Conservation (phyloP, 2,329 filamentous ascomycete species). For the Gyromitra esculenta region DNA sequence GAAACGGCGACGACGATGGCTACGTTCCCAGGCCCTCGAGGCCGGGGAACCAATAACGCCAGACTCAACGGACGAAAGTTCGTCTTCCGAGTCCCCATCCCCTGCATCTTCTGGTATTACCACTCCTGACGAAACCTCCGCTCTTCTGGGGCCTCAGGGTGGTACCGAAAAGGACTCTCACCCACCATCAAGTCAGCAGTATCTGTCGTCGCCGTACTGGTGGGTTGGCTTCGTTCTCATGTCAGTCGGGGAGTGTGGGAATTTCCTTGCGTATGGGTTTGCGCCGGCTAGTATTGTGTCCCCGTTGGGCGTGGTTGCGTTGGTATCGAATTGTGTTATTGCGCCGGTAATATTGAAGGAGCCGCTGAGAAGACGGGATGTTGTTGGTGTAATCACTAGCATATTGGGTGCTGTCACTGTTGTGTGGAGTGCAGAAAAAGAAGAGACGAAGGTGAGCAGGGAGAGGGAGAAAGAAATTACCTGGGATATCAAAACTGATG, state of each 20-base stretch:
- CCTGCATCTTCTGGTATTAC: not conserved
- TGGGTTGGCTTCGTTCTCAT: conserved; percentile 94
- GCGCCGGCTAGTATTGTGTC: conserved; percentile 97
- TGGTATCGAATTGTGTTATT: conserved; percentile 96
- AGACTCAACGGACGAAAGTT: conserved; percentile 19
- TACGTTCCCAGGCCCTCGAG: not conserved
- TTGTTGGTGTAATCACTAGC: conserved; percentile 86
- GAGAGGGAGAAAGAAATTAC: not conserved
- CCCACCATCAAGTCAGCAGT: conserved; percentile 64
- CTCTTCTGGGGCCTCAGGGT: conserved; percentile 42
- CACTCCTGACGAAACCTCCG: conserved; percentile 24
- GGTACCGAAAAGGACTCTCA: conserved; percentile 44
- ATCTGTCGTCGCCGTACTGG: conserved; percentile 93
- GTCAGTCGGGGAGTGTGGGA: conserved; percentile 90
- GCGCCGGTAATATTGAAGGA: conserved; percentile 95
- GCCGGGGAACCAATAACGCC: not conserved
- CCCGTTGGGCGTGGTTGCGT: conserved; percentile 92
- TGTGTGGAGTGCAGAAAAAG: conserved; percentile 86
- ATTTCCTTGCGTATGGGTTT: conserved; percentile 97
- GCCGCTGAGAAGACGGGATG: conserved; percentile 82
- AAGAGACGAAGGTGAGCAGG: conserved; percentile 74
- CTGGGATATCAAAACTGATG: conserved; percentile 34
- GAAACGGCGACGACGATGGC: conserved; percentile 51
- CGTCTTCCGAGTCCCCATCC: conserved; percentile 16
- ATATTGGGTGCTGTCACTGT: conserved; percentile 89